Evolutionary conservation across 179 eudicot species (phyloP).

Genomic region (Actinidia polygama): DNA sequence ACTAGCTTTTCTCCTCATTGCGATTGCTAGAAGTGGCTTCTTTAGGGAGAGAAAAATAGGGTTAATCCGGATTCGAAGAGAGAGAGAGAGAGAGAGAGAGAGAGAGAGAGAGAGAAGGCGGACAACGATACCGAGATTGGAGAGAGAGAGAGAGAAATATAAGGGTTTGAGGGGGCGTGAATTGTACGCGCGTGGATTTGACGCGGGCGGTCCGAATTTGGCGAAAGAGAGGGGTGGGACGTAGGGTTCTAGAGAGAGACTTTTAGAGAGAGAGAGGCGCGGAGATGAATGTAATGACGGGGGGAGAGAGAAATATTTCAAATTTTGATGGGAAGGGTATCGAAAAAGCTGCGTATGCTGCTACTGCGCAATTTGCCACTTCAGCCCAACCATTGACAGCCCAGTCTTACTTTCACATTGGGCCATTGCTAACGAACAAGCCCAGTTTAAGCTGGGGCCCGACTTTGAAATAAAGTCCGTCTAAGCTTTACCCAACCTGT

Average conservation of each 20-base stretch:
- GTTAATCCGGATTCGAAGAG: neutral
- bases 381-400: no score
- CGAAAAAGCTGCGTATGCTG: neutral
- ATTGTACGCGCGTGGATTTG: neutral
- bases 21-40: neutral
- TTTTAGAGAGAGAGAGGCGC: constrained; percentile 7
- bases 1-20: constrained; percentile 4
- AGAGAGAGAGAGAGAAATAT: constrained; percentile 35
- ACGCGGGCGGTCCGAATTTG: constrained; percentile 2
- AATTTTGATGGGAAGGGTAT: no score
- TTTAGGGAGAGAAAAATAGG: neutral
- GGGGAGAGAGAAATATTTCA: neutral
- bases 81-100: neutral
- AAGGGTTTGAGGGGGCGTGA: constrained; percentile 24
- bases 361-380: no score
- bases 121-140: no score
- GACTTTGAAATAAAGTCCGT: no score
- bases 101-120: neutral
- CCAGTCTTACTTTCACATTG: no score
- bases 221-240: neutral
- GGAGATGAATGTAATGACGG: neutral
- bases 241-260: constrained; percentile 20
- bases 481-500: no score
- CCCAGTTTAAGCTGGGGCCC: no score
- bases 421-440: no score